phyloP scores from a whole-genome alignment of 352 stramenopile genomes.

The Phytophthora colocasiae region DNA sequence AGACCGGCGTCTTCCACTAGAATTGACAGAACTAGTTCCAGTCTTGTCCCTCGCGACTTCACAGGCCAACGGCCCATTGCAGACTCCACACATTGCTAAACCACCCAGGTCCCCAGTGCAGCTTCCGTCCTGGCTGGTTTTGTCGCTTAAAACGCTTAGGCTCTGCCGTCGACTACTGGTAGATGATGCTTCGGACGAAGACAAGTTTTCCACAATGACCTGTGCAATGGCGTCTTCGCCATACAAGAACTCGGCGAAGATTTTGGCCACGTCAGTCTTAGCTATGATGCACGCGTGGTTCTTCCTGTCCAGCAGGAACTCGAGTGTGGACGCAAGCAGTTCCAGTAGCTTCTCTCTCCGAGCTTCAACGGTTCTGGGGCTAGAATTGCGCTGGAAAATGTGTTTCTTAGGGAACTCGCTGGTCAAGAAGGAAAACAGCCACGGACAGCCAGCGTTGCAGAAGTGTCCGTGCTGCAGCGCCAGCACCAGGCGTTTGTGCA shows the following conservation, averaged over 20 bases:
- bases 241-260: conserved; percentile 36
- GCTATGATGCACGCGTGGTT: conserved; percentile 39
- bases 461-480: conserved; percentile 44
- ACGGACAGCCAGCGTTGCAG: conserved; percentile 36
- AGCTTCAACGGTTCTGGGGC: conserved; percentile 16
- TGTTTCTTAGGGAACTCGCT: conserved; percentile 42
- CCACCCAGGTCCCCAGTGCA: neutral
- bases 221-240: conserved; percentile 27
- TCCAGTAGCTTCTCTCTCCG: conserved; percentile 26
- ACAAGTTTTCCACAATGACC: conserved; percentile 29
- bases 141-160: neutral
- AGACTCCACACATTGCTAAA: conserved; percentile 30
- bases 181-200: conserved; percentile 9
- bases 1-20: conserved; percentile 10
- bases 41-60: neutral
- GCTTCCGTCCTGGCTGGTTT: neutral
- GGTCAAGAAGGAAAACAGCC: conserved; percentile 37
- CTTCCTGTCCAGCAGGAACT: conserved; percentile 38
- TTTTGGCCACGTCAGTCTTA: conserved; percentile 29
- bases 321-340: conserved; percentile 23
- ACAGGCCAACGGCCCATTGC: conserved; percentile 22
- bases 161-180: conserved; percentile 17
- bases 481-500: conserved; percentile 28
- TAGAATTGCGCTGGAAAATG: conserved; percentile 36
- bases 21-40: neutral